phyloP scores from a whole-genome alignment of 1,139 yeast genomes.

The Yamadazyma diddensiae region DNA sequence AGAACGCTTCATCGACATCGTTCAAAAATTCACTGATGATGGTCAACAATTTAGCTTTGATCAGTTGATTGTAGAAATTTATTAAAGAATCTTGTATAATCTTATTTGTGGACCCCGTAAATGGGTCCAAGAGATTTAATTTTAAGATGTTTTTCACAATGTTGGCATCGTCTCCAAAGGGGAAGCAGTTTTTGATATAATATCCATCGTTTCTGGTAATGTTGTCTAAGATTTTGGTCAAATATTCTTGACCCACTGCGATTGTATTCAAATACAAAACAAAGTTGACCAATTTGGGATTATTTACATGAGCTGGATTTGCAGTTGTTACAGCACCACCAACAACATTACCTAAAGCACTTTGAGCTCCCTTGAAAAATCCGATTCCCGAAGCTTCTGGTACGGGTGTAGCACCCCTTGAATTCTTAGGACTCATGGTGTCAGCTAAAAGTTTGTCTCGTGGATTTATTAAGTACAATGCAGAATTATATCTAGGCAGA shows the following conservation, averaged over 20 bases:
- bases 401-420: constrained; percentile 37
- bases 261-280: constrained; percentile 61
- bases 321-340: constrained; percentile 26
- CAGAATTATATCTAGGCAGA: constrained; percentile 51
- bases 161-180: constrained; percentile 54
- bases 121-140: constrained; percentile 39
- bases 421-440: constrained; percentile 22
- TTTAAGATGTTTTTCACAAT: constrained; percentile 40
- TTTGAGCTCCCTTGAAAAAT: constrained; percentile 46
- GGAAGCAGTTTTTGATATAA: constrained; percentile 42
- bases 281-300: constrained; percentile 43
- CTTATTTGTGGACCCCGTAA: constrained; percentile 37
- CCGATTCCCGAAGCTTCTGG: constrained; percentile 31
- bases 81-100: constrained; percentile 53
- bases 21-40: constrained; percentile 55
- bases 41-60: constrained; percentile 47
- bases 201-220: constrained; percentile 22
- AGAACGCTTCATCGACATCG: constrained; percentile 44
- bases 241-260: constrained; percentile 55
- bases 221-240: constrained; percentile 44
- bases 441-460: constrained; percentile 16
- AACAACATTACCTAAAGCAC: constrained; percentile 47
- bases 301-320: constrained; percentile 23
- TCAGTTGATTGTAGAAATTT: constrained; percentile 55
- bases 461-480: constrained; percentile 24